Evolutionary conservation across 1,284 basidiomycete genomes (phyloP), one percentile per base, ranked within the genome.

Genomic region (Naganishia sp.): DNA sequence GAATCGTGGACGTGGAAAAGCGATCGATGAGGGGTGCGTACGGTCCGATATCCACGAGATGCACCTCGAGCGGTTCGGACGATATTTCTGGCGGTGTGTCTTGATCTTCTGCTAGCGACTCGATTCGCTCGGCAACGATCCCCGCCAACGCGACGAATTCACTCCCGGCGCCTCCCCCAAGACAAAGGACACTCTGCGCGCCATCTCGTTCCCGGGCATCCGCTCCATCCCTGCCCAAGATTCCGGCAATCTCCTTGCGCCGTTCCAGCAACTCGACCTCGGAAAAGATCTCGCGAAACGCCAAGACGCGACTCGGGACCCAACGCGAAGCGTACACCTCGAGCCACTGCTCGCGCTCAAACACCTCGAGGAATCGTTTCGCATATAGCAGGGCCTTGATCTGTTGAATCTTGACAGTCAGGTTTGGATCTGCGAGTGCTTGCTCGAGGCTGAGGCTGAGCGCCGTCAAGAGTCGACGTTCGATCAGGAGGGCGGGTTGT

Each of bases 81-180:
- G 43, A 18, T 2, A 51, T 45, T 25, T 11, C 45, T 35, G 32
- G 35, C 17, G 42, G 32, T 21, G 31, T 18, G 32, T 25, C 41
- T 39, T 42, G n/a, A 7, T 56, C 17, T 18, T 50, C 32, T 5
- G 21, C 11, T 25, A 62, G 66, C 52, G 64, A 58, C 18, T 63
- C 63, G 45, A 55, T 51, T 42, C 57, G 68, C 21, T 57, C 46
- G 7, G 68, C 68, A 9, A 75, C 69, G 18, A 79, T 67, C 6
- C 74, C 74, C 0, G 76, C 75, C 18, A 81, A 54, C 25, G 79
- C 79, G 7, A 81, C 71, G 3, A 80, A 69, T 66, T 82, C 80
- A 31, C 77, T 79, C 21, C 78, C 79, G 6, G 80, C 78, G 39
- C 80, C 80, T n/a, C 79, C 79, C 25, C 80, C 80, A 11, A 80